Evolutionary conservation across 345 rosid species (phyloP), one percentile per base, ranked within the genome.

Genomic region (Eutrema yunnanense): DNA sequence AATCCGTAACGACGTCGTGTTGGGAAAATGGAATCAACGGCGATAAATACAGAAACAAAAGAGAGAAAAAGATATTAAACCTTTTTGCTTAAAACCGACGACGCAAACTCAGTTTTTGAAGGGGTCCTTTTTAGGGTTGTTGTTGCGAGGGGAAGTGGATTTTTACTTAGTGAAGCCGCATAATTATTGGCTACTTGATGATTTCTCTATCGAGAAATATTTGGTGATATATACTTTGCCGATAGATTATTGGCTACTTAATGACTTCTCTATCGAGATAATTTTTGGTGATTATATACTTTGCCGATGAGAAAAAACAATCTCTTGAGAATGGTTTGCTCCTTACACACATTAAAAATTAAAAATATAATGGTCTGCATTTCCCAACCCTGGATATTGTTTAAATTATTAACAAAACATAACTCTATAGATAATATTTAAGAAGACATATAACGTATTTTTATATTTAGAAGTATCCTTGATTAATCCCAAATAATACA

Each of bases 1-100:
- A 85, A 64, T 94, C 96, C 0, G 97, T 67, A 34, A 90, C 91
- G 59, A 90, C 96, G 52, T 84, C 98, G 38, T 86, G 87, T 69
- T 84, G 82, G 19, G 91, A 87, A 6, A 84, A 85, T 63, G 85
- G 84, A 43, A 41, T 46, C 12, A 75, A 8, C 11, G 70, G 85
- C 37, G 83, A 78, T 65, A 79, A 47, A n/a, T 30, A 49, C 67
- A 51, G 14, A 26, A 66, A 51, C 42, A 49, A 47, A 65, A 62
- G 53, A 57, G 74, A 64, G 26, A 72, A 44, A 58, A 68, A 62
- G 70, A 51, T 69, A 62, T 77, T 90, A 27, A 84, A 78, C 54
- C 79, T 90, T 71, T 87, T 90, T 80, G 67, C 61, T 74, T 88
- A 80, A 85, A 70, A 46, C 51, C 79, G 74, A 44, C 74, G 64